phyloP scores from a whole-genome alignment of 805 yeast species.

The Saccharomycopsis amapae region DNA sequence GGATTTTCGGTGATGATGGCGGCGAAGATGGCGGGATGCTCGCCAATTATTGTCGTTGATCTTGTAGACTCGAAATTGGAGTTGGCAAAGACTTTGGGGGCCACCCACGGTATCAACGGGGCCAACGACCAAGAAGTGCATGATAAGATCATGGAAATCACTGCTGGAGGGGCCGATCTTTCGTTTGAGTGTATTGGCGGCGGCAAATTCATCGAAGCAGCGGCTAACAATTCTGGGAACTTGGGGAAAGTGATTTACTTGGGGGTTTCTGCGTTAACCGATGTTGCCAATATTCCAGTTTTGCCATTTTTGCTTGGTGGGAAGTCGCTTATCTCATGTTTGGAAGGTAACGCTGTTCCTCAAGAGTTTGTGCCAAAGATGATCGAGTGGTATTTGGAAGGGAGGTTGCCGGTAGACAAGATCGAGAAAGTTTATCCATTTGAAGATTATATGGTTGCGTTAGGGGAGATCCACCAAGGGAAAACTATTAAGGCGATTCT shows the following conservation, averaged over 20 bases:
- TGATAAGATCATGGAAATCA: conserved; percentile 1
- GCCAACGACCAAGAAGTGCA: neutral
- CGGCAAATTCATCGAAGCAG: neutral
- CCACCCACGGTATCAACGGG: conserved; percentile 54
- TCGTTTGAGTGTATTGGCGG: conserved; percentile 3
- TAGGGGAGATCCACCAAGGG: no score
- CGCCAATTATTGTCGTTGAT: conserved; percentile 64
- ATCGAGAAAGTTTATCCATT: no score
- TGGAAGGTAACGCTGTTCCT: neutral
- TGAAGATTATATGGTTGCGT: no score
- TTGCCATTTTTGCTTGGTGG: neutral
- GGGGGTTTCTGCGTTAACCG: neutral
- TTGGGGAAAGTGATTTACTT: neutral
- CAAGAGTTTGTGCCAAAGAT: neutral
- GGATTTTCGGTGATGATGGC: conserved; percentile 70
- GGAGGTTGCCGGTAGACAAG: no score
- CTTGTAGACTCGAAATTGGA: conserved; percentile 59
- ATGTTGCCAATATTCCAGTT: neutral
- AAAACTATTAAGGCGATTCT: no score
- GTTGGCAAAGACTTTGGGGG: conserved; percentile 60
- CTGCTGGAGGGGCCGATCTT: neutral
- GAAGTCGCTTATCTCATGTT: neutral
- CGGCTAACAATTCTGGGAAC: neutral
- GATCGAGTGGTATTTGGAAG: no score
- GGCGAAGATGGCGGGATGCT: conserved; percentile 70